These are phyloP conservation scores for Neonectria coccinea DNA, from an alignment of 2,329 filamentous ascomycete species.

Conservation along the genomic window DNA sequence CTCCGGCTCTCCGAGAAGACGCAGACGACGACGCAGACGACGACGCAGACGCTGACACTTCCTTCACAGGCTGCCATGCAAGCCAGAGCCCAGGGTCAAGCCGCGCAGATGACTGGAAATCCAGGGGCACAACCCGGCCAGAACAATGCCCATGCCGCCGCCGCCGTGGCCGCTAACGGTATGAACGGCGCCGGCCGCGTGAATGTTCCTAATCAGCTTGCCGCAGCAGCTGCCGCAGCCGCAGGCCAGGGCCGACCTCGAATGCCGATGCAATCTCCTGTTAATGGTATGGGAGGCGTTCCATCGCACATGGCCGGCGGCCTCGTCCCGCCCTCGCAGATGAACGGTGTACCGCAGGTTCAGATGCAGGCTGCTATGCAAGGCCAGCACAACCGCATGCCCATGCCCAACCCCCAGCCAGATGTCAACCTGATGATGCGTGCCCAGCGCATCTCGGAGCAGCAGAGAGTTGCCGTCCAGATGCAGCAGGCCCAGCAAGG, in stretches of 20 bases:
- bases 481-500: slow-evolving; percentile 57
- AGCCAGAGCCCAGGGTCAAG: slow-evolving; percentile 60
- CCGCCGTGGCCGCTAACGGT: slow-evolving; percentile 43
- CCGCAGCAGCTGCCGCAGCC: slow-evolving; percentile 55
- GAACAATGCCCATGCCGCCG: slow-evolving; percentile 45
- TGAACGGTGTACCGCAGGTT: slow-evolving; percentile 76
- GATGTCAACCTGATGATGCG: slow-evolving; percentile 71
- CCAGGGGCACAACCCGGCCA: slow-evolving; percentile 51
- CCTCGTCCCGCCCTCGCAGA: slow-evolving; percentile 66
- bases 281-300: slow-evolving; percentile 63
- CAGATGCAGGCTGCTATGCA: slow-evolving; percentile 70
- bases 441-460: slow-evolving; percentile 74
- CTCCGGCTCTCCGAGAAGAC: neutral
- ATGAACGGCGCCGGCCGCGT: slow-evolving; percentile 51
- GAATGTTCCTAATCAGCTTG: slow-evolving; percentile 59
- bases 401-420: slow-evolving; percentile 56
- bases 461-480: slow-evolving; percentile 67
- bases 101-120: slow-evolving; percentile 59
- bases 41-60: slow-evolving; percentile 42
- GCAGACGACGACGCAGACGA: slow-evolving; percentile 16
- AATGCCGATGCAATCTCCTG: slow-evolving; percentile 66
- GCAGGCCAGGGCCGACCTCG: slow-evolving; percentile 61
- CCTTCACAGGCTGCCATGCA: slow-evolving; percentile 56
- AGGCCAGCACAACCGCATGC: slow-evolving; percentile 71
- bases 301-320: slow-evolving; percentile 63